Base-by-base conservation (phyloP, 2,329 filamentous ascomycete species). In the Aspergillus quadrilineatus region DNA sequence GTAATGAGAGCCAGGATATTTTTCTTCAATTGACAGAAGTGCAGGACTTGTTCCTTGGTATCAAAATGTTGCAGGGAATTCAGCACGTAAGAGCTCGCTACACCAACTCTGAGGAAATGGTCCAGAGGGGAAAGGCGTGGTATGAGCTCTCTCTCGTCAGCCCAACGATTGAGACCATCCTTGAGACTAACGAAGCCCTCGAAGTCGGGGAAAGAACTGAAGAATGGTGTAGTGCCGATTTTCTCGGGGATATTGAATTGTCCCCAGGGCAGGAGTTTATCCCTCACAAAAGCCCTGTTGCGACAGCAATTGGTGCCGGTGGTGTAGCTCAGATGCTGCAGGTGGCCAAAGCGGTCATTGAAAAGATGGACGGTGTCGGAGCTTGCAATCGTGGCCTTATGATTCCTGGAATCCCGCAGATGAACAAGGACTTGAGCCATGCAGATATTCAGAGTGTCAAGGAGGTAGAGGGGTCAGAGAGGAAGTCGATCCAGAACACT, bases 71-170 rank as follows among this genome's bases (percentile, higher is more conserved):
- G 1, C 44, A 58, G 1, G 67, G 72, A 41, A 59, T 60, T 10
- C 58, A 60, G 12, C 59, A 66, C 3, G 60, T 73, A 30, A 67
- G 68, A 36, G 70, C 69, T 9, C 67, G 66, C 14, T 69, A 68
- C 26, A 53, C 52, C 2, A 41, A 54, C 10, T 43, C 63, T 4
- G 50, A 63, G 3, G 65, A 72, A 3, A 72, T 76, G 69, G 60
- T 69, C n/a, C 58, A 61, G 6, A 62, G 61, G 4, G 69, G 67
- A 12, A 65, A 68, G 5, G 65, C 73, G 3, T 76, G 75, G 70
- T 76, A 73, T 57, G 73, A 77, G 48, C 65, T 69, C 3, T 75
- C 75, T 1, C 57, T 78, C 9, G 61, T 73, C 7, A 74, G 73
- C 51, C 63, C 66, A 4, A 56, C 60, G 2, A 69, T 78, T n/a